These are phyloP conservation scores for Pichia sp. DNA, from an alignment of 1,139 yeast genomes.

Conservation along the genomic window DNA sequence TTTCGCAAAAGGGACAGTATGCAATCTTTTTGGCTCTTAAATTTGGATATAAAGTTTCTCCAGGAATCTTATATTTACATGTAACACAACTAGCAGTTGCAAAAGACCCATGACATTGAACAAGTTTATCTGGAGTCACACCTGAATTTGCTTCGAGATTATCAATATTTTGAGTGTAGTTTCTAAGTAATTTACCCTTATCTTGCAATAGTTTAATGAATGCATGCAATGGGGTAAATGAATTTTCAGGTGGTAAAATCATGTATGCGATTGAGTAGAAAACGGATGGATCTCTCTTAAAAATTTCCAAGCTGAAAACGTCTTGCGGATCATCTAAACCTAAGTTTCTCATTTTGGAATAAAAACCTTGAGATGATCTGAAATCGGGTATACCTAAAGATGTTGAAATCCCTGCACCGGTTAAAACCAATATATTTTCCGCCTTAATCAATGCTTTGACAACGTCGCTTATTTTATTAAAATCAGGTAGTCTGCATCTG, in stretches of 20 bases:
- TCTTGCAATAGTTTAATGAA: conserved; percentile 76
- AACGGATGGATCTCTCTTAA: conserved; percentile 74
- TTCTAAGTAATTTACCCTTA: conserved; percentile 75
- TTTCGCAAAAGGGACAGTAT: conserved; percentile 65
- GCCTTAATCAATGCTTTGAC: conserved; percentile 52
- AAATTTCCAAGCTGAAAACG: conserved; percentile 77
- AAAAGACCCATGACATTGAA: conserved; percentile 97
- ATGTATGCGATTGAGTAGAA: conserved; percentile 88
- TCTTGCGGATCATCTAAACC: conserved; percentile 93
- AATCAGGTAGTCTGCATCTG: conserved; percentile 51
- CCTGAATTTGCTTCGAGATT: conserved; percentile 88
- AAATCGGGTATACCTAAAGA: conserved; percentile 95
- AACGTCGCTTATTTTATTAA: conserved; percentile 62
- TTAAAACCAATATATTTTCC: conserved; percentile 68
- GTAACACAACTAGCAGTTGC: conserved; percentile 88
- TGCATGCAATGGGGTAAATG: conserved; percentile 84
- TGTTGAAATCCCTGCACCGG: conserved; percentile 97
- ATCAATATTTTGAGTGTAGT: conserved; percentile 95
- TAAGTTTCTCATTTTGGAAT: conserved; percentile 63
- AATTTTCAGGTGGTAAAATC: conserved; percentile 74
- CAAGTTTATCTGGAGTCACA: conserved; percentile 61
- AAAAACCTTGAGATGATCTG: conserved; percentile 86
- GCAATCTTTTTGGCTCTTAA: conserved; percentile 65
- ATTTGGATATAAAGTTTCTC: conserved; percentile 61
- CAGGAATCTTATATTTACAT: conserved; percentile 67